A percentile compares a stretch with the other conserved stretches of the same genome.
Conservation (phyloP, 257 asterid genomes). For the Solanum chiquidenum region DNA sequence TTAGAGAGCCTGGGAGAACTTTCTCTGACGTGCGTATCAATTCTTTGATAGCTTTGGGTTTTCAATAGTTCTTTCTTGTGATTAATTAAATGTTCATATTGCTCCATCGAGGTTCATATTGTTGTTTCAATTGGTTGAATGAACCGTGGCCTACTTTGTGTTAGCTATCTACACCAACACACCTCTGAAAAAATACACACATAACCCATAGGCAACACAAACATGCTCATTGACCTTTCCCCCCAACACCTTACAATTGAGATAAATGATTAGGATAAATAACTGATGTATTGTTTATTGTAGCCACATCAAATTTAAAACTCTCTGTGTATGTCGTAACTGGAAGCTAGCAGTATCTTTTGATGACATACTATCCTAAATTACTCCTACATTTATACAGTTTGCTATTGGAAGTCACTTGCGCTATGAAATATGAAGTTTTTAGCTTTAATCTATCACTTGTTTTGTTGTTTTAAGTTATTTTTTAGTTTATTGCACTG, state of each 20-base stretch:
- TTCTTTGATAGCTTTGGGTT: neutral
- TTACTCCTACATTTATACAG: neutral
- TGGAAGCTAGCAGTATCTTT: too few species aligned
- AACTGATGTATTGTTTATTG: too few species aligned
- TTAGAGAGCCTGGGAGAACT: constrained; percentile 79
- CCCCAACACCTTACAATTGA: neutral
- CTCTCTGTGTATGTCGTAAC: too few species aligned
- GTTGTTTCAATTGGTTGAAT: neutral
- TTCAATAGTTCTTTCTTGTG: neutral
- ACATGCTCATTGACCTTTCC: neutral
- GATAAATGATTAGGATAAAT: neutral
- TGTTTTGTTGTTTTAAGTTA: too few species aligned
- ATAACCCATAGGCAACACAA: neutral
- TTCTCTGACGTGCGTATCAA: constrained; percentile 68
- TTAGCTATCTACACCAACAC: neutral
- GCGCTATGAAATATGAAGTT: neutral
- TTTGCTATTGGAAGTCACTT: neutral
- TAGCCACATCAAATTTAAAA: too few species aligned
- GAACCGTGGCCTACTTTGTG: neutral
- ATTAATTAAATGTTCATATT: neutral
- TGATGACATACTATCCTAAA: neutral
- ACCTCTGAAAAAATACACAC: neutral
- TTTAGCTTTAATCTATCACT: neutral
- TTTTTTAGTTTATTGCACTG: neutral
- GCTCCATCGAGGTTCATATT: neutral